Evolutionary conservation across 2,329 filamentous ascomycete genomes (phyloP).

Genomic region (Samsoniella hepiali): DNA sequence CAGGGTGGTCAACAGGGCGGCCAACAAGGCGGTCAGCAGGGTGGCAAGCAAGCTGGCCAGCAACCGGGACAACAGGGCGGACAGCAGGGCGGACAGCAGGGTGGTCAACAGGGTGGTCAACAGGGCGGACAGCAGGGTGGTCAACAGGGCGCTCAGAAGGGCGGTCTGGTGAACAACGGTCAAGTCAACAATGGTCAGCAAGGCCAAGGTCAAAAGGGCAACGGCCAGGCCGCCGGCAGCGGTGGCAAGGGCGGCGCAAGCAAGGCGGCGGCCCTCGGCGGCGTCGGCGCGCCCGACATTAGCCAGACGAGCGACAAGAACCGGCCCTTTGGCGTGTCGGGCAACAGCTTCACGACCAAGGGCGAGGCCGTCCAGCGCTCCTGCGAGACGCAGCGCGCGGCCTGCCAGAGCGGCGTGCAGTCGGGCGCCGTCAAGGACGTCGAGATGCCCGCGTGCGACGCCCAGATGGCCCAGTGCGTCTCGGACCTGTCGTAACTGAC

Average conservation of each 20-base stretch:
- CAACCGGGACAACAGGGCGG: conserved; percentile 5
- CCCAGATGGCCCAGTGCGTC: conserved; percentile 48
- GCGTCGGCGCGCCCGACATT: conserved; percentile 50
- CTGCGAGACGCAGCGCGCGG: conserved; percentile 62
- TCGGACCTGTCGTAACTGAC: conserved; percentile 29
- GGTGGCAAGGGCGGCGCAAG: conserved; percentile 28
- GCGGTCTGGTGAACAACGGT: conserved; percentile 1
- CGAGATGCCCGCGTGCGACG: conserved; percentile 50
- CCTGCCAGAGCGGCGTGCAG: conserved; percentile 56
- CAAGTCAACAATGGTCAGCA: conserved; percentile 9
- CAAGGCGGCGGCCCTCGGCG: conserved; percentile 42
- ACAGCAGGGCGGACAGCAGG: background rate
- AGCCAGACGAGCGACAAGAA: conserved; percentile 43
- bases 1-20: conserved; percentile 17
- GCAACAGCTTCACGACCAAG: conserved; percentile 55
- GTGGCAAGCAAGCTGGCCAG: conserved; percentile 15
- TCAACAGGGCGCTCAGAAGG: conserved; percentile 2
- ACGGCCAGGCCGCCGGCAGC: background rate
- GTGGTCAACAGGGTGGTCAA: background rate
- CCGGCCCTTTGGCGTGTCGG: conserved; percentile 56
- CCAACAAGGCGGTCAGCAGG: conserved; percentile 15
- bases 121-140: conserved; percentile 5
- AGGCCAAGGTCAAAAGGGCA: background rate
- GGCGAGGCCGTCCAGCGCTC: conserved; percentile 55
- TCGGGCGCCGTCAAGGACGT: conserved; percentile 40